phyloP scores from a whole-genome alignment of 1,139 yeast species.

The Blastobotrys serpentis region DNA sequence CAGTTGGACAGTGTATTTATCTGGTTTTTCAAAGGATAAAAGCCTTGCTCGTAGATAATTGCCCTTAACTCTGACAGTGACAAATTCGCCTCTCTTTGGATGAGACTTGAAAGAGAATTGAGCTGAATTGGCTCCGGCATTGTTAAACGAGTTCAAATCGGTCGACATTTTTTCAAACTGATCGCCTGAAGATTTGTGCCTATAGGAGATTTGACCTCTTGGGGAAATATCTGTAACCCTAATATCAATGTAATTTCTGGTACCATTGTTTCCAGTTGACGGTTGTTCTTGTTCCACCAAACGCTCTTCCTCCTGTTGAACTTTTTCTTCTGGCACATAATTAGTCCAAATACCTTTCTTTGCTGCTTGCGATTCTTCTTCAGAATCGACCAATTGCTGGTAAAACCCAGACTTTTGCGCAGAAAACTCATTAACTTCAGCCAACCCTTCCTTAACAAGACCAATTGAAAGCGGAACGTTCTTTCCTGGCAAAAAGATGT shows the following conservation, averaged over 20 bases:
- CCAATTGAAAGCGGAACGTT: slow-evolving; percentile 59
- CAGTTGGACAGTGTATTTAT: slow-evolving; percentile 54
- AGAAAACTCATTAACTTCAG: slow-evolving; percentile 64
- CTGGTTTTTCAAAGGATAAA: slow-evolving; percentile 48
- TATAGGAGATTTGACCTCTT: slow-evolving; percentile 55
- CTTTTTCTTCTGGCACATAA: slow-evolving; percentile 42
- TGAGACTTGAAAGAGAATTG: slow-evolving; percentile 30
- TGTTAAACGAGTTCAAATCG: slow-evolving; percentile 42
- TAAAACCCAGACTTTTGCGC: slow-evolving; percentile 57
- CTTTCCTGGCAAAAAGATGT: slow-evolving; percentile 54
- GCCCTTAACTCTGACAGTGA: slow-evolving; percentile 56
- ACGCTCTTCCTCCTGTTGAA: slow-evolving; percentile 33
- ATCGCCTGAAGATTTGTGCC: slow-evolving; percentile 35
- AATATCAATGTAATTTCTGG: slow-evolving; percentile 56
- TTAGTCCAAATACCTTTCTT: slow-evolving; percentile 67
- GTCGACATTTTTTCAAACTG: slow-evolving; percentile 28
- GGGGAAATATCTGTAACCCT: slow-evolving; percentile 56
- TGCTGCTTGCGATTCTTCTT: slow-evolving; percentile 55
- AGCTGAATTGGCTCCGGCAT: slow-evolving; percentile 44
- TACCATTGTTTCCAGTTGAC: slow-evolving; percentile 57
- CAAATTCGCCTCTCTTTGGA: slow-evolving; percentile 54
- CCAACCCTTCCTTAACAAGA: slow-evolving; percentile 66
- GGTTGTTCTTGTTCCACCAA: slow-evolving; percentile 45
- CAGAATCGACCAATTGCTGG: slow-evolving; percentile 57
- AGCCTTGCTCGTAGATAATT: slow-evolving; percentile 64